Conservation (phyloP, 495 filamentous ascomycete species). For the Lineolata rhizophorae region DNA sequence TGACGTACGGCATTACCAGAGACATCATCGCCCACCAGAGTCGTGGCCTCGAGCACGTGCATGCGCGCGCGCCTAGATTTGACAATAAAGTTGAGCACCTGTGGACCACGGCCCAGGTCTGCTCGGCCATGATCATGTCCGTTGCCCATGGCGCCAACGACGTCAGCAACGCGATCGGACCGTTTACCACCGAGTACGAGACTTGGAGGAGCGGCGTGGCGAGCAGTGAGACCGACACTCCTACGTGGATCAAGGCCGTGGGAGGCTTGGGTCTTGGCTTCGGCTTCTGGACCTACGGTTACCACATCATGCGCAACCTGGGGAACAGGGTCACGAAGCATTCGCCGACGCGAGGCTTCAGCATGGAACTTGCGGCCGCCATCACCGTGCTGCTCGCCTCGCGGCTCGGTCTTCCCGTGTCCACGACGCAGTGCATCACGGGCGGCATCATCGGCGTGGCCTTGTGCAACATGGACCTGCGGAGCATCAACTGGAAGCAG, state of each 20-base stretch:
- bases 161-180: slow-evolving; percentile 9
- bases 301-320: slow-evolving; percentile 45
- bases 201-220: slow-evolving; percentile 19
- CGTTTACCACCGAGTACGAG: slow-evolving; percentile 9
- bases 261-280: slow-evolving; percentile 33
- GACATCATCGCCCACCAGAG: slow-evolving; percentile 35
- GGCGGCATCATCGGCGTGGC: slow-evolving; percentile 41
- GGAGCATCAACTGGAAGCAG: slow-evolving; percentile 37
- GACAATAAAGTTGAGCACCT: slow-evolving; percentile 12
- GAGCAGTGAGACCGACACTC: slow-evolving; percentile 27
- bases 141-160: slow-evolving; percentile 15
- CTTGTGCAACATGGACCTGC: slow-evolving; percentile 33
- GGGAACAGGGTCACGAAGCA: slow-evolving; percentile 49
- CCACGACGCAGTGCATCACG: slow-evolving; percentile 38
- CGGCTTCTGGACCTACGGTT: slow-evolving; percentile 53
- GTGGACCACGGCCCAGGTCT: slow-evolving; percentile 19
- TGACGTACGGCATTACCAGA: slow-evolving; percentile 36
- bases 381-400: slow-evolving; percentile 45
- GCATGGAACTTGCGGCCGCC: slow-evolving; percentile 45
- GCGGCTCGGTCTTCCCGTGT: slow-evolving; percentile 32
- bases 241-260: slow-evolving; percentile 42
- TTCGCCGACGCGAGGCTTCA: slow-evolving; percentile 44
- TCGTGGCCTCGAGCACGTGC: slow-evolving; percentile 21
- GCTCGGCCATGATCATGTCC: slow-evolving; percentile 32
- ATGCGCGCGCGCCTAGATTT: slow-evolving; percentile 5